phyloP scores from a whole-genome alignment of 1,139 yeast genomes.

The Candida glucosophila region DNA sequence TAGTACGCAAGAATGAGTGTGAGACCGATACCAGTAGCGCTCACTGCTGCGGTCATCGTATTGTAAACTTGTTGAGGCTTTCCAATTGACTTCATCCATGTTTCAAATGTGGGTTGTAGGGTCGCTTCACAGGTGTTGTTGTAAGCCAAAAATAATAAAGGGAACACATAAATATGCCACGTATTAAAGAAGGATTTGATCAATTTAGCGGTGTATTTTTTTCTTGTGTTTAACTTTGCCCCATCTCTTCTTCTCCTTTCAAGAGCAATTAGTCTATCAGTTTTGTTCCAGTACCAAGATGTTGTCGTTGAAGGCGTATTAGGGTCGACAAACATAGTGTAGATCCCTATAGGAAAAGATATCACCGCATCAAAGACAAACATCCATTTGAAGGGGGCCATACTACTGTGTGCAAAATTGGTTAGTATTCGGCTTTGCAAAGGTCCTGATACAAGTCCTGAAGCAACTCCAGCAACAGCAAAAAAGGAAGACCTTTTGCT shows the following conservation, averaged over 20 bases:
- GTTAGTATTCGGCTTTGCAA: slow-evolving; percentile 33
- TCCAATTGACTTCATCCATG: slow-evolving; percentile 41
- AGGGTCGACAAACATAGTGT: slow-evolving; percentile 32
- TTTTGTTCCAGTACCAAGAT: slow-evolving; percentile 25
- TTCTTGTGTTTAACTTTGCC: slow-evolving; percentile 32
- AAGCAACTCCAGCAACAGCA: slow-evolving; percentile 32
- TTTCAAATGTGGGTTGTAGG: slow-evolving; percentile 35
- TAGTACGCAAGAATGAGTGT: slow-evolving; percentile 27
- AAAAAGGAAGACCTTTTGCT: slow-evolving; percentile 10
- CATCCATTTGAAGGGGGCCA: slow-evolving; percentile 42
- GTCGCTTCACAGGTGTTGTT: slow-evolving; percentile 33
- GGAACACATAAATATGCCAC: slow-evolving; percentile 37
- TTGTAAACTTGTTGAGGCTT: slow-evolving; percentile 29
- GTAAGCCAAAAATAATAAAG: slow-evolving; percentile 34
- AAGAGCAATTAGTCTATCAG: slow-evolving; percentile 22
- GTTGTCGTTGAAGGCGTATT: slow-evolving; percentile 34
- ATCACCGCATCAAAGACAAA: slow-evolving; percentile 45
- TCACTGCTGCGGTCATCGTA: slow-evolving; percentile 33
- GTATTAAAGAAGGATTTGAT: slow-evolving; percentile 28
- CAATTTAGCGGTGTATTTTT: slow-evolving; percentile 29
- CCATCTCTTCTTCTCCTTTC: slow-evolving; percentile 31
- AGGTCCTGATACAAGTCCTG: slow-evolving; percentile 36
- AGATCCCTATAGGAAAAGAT: slow-evolving; percentile 39
- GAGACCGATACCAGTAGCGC: slow-evolving; percentile 30
- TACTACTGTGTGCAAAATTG: slow-evolving; percentile 8